Conservation (phyloP, 805 yeast species). For the Metschnikowia matae region DNA sequence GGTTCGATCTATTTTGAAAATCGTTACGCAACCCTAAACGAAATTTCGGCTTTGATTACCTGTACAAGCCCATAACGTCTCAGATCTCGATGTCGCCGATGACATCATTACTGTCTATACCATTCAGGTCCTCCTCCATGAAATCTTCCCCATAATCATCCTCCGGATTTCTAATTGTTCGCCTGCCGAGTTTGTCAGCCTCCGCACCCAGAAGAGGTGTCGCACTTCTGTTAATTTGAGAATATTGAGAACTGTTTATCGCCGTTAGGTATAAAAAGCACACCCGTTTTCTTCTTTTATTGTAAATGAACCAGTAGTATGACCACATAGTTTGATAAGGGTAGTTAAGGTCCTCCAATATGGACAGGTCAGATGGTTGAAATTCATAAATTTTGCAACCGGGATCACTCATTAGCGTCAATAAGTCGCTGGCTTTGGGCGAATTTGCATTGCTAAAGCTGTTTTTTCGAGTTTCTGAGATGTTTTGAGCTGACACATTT, state of each 20-base stretch:
- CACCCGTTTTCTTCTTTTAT: constrained; percentile 87
- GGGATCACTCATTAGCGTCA: constrained; percentile 15
- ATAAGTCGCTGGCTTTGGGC: constrained; percentile 8
- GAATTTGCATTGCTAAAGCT: constrained; percentile 21
- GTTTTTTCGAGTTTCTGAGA: constrained; percentile 24
- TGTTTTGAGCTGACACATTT: constrained; percentile 20
- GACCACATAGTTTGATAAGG: constrained; percentile 61
- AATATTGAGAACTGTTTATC: constrained; percentile 38
- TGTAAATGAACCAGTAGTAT: constrained; percentile 86
- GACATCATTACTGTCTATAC: constrained; percentile 26
- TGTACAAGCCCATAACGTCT: neutral
- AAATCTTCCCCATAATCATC: constrained; percentile 12
- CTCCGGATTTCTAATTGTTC: constrained; percentile 5
- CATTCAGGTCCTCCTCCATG: constrained; percentile 13
- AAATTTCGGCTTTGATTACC: neutral
- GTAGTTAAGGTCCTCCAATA: constrained; percentile 52
- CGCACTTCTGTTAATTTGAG: constrained; percentile 14
- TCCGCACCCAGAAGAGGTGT: constrained; percentile 20
- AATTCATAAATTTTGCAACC: constrained; percentile 62
- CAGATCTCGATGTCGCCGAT: constrained; percentile 38
- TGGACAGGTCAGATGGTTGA: constrained; percentile 56
- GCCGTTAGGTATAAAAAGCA: constrained; percentile 73
- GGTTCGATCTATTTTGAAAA: neutral
- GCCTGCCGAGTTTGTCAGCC: constrained; percentile 19
- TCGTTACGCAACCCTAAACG: neutral